Evolutionary conservation across 2,329 filamentous ascomycete genomes (phyloP).

Genomic region (Tolypocladium album): DNA sequence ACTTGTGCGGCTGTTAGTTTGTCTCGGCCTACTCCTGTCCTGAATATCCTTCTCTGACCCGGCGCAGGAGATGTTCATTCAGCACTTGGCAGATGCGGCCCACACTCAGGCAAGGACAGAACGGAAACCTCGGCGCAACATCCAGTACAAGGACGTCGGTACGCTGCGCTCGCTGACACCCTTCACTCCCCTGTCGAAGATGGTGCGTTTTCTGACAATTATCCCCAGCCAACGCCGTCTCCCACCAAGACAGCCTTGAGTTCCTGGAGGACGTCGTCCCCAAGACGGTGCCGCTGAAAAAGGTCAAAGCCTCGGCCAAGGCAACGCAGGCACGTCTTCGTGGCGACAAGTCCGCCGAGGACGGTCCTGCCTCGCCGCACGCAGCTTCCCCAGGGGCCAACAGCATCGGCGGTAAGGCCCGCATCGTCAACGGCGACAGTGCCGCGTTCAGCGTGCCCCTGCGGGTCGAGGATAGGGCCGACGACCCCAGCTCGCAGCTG

Average conservation of each 20-base stretch:
- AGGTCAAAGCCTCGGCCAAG: conserved; percentile 56
- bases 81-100: conserved; percentile 76
- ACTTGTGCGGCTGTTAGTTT: conserved; percentile 68
- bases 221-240: conserved; percentile 63
- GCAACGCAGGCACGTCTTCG: conserved; percentile 34
- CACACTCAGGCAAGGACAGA: conserved; percentile 86
- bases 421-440: conserved; percentile 17
- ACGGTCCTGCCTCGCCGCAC: conserved; percentile 9
- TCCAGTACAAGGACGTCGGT: conserved; percentile 94
- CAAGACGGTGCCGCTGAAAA: conserved; percentile 70
- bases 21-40: background rate
- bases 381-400: conserved; percentile 14
- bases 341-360: conserved; percentile 25
- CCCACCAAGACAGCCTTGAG: conserved; percentile 85
- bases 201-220: conserved; percentile 1
- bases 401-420: conserved; percentile 16
- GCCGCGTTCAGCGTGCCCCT: conserved; percentile 10
- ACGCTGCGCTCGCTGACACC: conserved; percentile 12
- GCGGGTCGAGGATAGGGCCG: conserved; percentile 14
- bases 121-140: conserved; percentile 81
- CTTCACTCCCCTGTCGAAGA: background rate
- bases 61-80: conserved; percentile 84
- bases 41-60: background rate
- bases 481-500: conserved; percentile 42
- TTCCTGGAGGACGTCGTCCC: conserved; percentile 89